A percentile compares a stretch with the other conserved stretches of the same genome.
Conservation (phyloP, 805 yeast species). For the Teunomyces stri region DNA sequence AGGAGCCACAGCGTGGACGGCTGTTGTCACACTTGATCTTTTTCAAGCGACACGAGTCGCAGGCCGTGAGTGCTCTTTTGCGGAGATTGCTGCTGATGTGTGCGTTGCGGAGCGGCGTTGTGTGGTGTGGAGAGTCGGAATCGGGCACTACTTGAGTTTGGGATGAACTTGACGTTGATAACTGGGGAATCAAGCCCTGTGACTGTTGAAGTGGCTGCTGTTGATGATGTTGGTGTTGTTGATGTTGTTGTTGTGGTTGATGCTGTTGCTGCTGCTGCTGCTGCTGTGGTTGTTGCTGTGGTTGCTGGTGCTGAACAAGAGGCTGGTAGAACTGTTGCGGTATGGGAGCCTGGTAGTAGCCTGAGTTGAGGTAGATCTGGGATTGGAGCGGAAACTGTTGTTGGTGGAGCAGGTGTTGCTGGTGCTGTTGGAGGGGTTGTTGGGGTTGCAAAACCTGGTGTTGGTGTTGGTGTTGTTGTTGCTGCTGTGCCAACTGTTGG, state of each 20-base stretch:
- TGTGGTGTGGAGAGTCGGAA: background rate
- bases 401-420: constrained; percentile 3
- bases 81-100: constrained; percentile 11
- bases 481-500: constrained; percentile 7
- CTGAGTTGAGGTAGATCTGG: background rate
- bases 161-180: background rate
- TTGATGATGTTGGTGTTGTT: background rate
- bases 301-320: background rate
- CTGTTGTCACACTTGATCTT: constrained; percentile 38
- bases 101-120: background rate
- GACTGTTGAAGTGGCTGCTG: background rate
- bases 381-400: constrained; percentile 2
- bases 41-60: constrained; percentile 35
- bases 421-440: constrained; percentile 5
- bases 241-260: too few species aligned
- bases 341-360: constrained; percentile 1
- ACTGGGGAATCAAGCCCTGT: background rate
- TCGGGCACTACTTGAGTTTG: background rate
- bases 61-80: constrained; percentile 36
- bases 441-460: constrained; percentile 8
- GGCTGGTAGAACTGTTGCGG: background rate
- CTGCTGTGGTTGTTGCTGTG: too few species aligned
- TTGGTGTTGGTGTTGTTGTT: constrained; percentile 7
- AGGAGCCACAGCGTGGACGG: constrained; percentile 35
- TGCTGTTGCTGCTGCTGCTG: background rate